A percentile compares a stretch with the other conserved stretches of the same genome.
phyloP scores from a whole-genome alignment of 140 eudicot genomes.

The Oenanthe javanica region DNA sequence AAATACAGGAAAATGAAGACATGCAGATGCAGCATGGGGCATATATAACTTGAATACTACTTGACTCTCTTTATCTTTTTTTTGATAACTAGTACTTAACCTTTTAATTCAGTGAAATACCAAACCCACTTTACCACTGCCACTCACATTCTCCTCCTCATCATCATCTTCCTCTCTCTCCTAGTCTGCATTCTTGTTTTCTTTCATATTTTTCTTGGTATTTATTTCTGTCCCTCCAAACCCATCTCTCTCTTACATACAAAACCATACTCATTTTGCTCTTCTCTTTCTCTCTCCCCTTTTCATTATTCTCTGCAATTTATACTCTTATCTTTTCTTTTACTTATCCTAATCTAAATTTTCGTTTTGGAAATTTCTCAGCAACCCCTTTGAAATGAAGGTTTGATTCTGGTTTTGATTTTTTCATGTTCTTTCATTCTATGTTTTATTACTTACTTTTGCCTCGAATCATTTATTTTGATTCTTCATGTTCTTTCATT shows the following conservation, averaged over 20 bases:
- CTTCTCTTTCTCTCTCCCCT: slow-evolving; percentile 7
- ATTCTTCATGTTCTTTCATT: not conserved
- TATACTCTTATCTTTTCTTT: slow-evolving; percentile 11
- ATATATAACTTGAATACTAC: no score
- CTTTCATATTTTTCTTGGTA: slow-evolving; percentile 1
- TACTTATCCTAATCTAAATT: slow-evolving; percentile 17
- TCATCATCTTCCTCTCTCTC: not conserved
- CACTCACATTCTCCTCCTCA: not conserved
- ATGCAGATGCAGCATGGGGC: not conserved
- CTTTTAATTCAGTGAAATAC: not conserved
- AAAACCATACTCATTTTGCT: slow-evolving; percentile 31
- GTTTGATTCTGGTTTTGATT: slow-evolving; percentile 30
- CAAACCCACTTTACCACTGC: not conserved
- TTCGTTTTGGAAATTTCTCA: slow-evolving; percentile 3
- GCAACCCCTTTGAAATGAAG: slow-evolving; percentile 36
- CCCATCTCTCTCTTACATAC: slow-evolving; percentile 25
- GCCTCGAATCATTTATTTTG: not conserved
- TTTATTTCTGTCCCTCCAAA: slow-evolving; percentile 1
- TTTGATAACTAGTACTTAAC: not conserved
- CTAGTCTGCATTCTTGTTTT: slow-evolving; percentile 9
- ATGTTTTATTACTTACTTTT: no score
- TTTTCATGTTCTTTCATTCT: not conserved
- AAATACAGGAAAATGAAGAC: not conserved
- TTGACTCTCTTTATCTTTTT: no score
- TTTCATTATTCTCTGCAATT: not conserved